These are phyloP conservation scores for Monilinia fructigena DNA, from an alignment of 2,329 filamentous ascomycete genomes.

Conservation along the genomic window DNA sequence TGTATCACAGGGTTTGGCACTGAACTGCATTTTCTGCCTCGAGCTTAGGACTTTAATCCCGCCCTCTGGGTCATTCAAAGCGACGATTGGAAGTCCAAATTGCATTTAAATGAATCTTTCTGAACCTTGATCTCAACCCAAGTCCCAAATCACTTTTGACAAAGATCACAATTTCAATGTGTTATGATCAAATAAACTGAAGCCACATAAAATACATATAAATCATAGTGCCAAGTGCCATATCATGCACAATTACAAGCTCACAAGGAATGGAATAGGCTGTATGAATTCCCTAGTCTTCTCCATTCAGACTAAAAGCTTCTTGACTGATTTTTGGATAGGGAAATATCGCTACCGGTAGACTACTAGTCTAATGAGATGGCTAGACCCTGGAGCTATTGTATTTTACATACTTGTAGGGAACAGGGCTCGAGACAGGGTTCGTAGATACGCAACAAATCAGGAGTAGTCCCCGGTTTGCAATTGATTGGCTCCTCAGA, in stretches of 20 bases:
- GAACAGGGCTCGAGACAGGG: background rate
- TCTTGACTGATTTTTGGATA: background rate
- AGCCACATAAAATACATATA: background rate
- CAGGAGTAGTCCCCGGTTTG: background rate
- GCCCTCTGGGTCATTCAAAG: background rate
- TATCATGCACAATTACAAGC: background rate
- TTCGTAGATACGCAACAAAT: background rate
- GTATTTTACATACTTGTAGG: background rate
- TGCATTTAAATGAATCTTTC: background rate
- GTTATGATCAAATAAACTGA: background rate
- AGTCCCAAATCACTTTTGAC: background rate
- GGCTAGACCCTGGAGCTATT: background rate
- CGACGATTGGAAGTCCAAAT: background rate
- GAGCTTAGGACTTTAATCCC: background rate
- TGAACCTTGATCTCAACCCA: background rate
- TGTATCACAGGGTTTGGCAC: too few relatives aligned
- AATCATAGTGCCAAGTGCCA: background rate
- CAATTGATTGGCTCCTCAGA: background rate
- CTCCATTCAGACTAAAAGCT: background rate
- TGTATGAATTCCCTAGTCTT: background rate
- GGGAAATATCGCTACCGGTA: background rate
- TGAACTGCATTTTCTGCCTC: background rate
- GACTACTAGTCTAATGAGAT: background rate
- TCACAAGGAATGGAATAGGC: background rate
- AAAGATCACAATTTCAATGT: background rate